Percentiles rank a stretch among this genome's conserved stretches.
phyloP scores from a whole-genome alignment of 139 green algal species.

The Tetradesmus lagerheimii region DNA sequence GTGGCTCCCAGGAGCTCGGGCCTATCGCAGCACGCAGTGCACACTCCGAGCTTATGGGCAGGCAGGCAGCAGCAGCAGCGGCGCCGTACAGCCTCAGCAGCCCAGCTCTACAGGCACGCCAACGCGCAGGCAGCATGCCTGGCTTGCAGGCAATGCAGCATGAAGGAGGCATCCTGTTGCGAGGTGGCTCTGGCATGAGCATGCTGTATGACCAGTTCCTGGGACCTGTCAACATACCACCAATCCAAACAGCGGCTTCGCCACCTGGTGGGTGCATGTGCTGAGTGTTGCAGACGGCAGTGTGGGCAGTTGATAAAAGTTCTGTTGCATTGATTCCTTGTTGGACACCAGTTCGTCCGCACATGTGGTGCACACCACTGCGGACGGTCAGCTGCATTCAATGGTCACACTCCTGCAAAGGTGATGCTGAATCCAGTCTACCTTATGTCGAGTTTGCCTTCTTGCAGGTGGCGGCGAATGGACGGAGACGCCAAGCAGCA shows the following conservation, averaged over 20 bases:
- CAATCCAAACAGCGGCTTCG: neutral
- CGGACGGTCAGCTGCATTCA: too few relatives aligned
- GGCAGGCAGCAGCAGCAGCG: constrained; percentile 13
- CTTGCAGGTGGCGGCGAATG: neutral
- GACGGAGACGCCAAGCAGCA: constrained; percentile 7
- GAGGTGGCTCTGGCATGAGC: neutral
- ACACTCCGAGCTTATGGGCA: neutral
- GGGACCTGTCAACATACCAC: neutral
- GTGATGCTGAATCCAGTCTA: too few relatives aligned
- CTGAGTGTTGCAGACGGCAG: neutral
- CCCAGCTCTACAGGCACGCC: neutral
- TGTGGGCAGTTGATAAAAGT: too few relatives aligned
- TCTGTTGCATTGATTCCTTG: neutral
- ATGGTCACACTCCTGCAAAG: too few relatives aligned
- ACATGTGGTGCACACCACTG: too few relatives aligned
- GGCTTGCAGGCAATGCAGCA: neutral
- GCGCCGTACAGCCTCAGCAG: constrained; percentile 1
- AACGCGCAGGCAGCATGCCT: neutral
- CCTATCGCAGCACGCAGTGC: constrained; percentile 8
- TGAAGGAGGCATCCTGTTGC: neutral
- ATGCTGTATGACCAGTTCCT: neutral
- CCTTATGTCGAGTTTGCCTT: neutral
- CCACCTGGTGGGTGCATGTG: neutral
- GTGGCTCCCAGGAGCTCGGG: neutral
- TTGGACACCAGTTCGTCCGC: too few relatives aligned